Evolutionary conservation across 192 early-diverging fungal genomes (phyloP).

Genomic region (Chytriomyces hyalinus): DNA sequence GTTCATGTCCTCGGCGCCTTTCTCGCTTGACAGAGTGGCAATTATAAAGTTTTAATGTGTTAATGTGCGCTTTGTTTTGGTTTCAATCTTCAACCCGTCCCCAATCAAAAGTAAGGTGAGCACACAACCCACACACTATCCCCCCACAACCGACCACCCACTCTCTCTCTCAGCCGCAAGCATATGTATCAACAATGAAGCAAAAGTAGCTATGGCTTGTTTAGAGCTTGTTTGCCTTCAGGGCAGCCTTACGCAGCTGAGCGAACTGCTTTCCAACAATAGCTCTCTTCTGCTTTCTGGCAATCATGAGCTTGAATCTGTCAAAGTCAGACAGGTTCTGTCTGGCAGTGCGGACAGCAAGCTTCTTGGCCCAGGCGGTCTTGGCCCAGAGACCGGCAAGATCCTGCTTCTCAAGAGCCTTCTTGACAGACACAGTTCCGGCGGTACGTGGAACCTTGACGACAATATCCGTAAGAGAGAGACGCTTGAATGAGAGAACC

Average conservation of each 20-base stretch:
- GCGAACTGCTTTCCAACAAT: constrained; percentile 53
- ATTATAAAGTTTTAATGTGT: too few relatives aligned
- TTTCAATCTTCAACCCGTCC: too few relatives aligned
- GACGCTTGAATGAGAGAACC: constrained; percentile 85
- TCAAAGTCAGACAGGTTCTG: constrained; percentile 90
- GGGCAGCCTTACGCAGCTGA: constrained; percentile 47
- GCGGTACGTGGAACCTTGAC: constrained; percentile 82
- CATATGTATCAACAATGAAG: too few relatives aligned
- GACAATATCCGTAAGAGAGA: constrained; percentile 89
- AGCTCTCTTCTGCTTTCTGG: constrained; percentile 83
- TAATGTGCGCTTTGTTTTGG: too few relatives aligned
- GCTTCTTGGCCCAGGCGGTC: constrained; percentile 97
- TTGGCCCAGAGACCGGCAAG: constrained; percentile 80
- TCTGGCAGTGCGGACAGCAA: constrained; percentile 79
- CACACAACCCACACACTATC: too few relatives aligned
- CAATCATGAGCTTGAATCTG: constrained; percentile 96
- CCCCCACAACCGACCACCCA: too few relatives aligned
- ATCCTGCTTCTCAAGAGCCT: constrained; percentile 84
- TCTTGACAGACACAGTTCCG: constrained; percentile 76
- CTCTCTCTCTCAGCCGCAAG: too few relatives aligned
- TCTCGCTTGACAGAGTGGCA: too few relatives aligned
- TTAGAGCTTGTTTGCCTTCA: constrained; percentile 25
- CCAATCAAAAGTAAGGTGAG: too few relatives aligned
- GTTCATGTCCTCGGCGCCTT: too few relatives aligned
- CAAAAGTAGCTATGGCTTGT: neutral